Conservation (phyloP, 345 rosid species). For the Syzygium aromaticum region DNA sequence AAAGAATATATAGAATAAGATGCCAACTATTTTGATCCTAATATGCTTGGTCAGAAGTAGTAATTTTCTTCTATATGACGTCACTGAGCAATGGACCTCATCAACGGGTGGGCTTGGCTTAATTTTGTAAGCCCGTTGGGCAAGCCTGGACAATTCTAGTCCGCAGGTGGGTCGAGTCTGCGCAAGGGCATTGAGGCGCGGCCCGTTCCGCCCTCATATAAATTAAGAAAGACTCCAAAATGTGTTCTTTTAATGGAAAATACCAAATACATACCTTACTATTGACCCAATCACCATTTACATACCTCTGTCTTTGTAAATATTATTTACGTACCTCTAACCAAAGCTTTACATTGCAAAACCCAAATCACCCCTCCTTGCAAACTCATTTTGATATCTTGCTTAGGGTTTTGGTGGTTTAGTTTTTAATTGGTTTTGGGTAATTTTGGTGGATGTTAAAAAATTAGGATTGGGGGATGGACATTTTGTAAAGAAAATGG, state of each 20-base stretch:
- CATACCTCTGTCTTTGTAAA: neutral
- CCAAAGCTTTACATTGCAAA: neutral
- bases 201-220: no score
- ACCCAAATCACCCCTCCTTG: neutral
- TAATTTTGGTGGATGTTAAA: neutral
- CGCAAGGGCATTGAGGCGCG: no score
- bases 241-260: no score
- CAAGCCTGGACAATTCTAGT: no score
- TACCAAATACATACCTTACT: no score
- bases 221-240: no score
- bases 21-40: neutral
- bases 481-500: neutral
- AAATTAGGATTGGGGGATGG: neutral
- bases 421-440: neutral
- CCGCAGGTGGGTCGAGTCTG: no score
- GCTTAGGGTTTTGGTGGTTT: neutral
- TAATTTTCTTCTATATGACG: neutral
- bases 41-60: neutral
- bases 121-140: no score
- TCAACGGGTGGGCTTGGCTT: no score
- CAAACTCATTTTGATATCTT: neutral
- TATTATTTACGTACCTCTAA: neutral
- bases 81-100: neutral
- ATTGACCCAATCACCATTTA: neutral
- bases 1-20: neutral